Evolutionary conservation across 331 rosid genomes (phyloP), one percentile per base, ranked within the genome.

Genomic region (Erythrophleum ivorense): DNA sequence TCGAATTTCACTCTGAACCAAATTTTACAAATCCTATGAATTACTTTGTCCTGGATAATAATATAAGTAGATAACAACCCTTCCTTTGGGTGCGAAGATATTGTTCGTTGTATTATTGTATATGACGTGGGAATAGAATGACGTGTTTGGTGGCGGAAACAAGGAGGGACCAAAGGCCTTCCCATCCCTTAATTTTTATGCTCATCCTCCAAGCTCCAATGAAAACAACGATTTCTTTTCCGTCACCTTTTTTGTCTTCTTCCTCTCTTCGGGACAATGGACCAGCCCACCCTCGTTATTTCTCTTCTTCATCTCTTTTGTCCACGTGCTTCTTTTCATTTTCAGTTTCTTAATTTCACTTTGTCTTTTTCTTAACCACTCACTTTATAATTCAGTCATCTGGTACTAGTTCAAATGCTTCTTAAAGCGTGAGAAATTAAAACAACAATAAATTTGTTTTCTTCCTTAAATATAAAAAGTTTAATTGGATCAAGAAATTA

Each of bases 211-310:
- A 24, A 24, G 1, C 29, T 1, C 29, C 62, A 83, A 78, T 83
- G 80, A 88, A 80, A 84, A 86, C 31, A 82, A 75, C 81, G 77
- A 73, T 72, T 84, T 77, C 69, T 8, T 80, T 3, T 60, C 71
- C 82, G 31, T 82, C 82, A 77, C 63, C 84, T 43, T 78, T 66
- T 83, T 82, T 81, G 67, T 60, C 67, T 60, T 84, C 73, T 41
- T 52, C 9, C 64, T 77, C 45, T 73, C 16, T 24, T 54, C 65
- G 3, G 55, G 70, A 64, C 49, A 53, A 33, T 36, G 16, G 55
- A 36, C 58, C 77, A 36, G 46, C 16, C 78, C 67, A 73, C 66
- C 63, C 78, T 72, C 71, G 85, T 85, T 83, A 81, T 86, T 71
- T 76, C 79, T 34, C 16, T 69, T 78, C 41, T 79, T 71, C 71